Base-by-base conservation (phyloP, 2,329 filamentous ascomycete species). In the Cylindrodendrum hubeiense region DNA sequence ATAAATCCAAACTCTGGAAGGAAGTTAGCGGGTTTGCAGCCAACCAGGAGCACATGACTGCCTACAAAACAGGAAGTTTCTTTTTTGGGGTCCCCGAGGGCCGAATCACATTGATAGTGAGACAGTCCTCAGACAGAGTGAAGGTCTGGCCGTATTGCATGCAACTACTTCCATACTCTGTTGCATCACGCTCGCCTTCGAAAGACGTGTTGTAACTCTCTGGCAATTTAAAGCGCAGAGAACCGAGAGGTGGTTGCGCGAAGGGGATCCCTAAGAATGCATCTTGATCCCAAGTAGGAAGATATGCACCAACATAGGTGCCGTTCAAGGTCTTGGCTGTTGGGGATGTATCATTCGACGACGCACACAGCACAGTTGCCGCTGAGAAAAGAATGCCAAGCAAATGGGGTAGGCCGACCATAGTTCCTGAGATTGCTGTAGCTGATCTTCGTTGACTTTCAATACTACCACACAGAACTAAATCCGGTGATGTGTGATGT, bases 1-100 rank as follows among this genome's bases (percentile, higher is more conserved):
- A 67, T 90, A 87, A 26, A 91, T 87, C 89, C 89, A 92, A 12
- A 76, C 74, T 8, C 72, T 74, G 19, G 15, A 8, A 1, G 81
- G 75, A 0, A 81, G 60, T 51, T 9, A 59, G 24, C 22, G n/a
- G 15, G 7, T 19, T 5, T 4, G 8, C 2, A 22, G 2, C 8
- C 1, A 2, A 30, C 28, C 4, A 30, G 15, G 3, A 2, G 13
- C 8, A 1, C 3, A 3, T n/a, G 2, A 10, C 1, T 5, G 64
- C 71, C 4, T 57, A 46, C 72, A 74, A 41, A 3, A 85, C 83
- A 2, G 83, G 82, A 3, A 84, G 72, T 0, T 71, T 76, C 9
- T 77, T 72, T 13, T 74, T 67, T 2, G 70, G 60, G n/a, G 70
- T 74, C 1, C 76, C 78, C 0, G 79, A 67, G 0, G 83, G 81